Evolutionary conservation across 1,284 basidiomycete species (phyloP), one percentile per base, ranked within the genome.

Genomic region (Sanguinoderma infundibulare): DNA sequence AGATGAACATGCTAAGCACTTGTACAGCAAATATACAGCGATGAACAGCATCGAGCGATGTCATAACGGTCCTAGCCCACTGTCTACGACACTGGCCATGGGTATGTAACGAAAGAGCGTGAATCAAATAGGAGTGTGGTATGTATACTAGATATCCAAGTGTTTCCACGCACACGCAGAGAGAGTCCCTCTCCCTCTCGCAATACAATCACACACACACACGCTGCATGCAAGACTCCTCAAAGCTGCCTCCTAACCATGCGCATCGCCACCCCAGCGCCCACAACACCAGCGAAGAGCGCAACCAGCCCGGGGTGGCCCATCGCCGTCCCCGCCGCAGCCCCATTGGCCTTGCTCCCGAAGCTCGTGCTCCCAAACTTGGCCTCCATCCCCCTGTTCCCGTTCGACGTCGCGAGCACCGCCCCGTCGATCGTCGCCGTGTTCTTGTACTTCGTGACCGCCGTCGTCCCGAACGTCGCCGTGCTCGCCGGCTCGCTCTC

Each of bases 281-380:
- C 42, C 24, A 26, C 42, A 2, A 28, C 42, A 46, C 14, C 42
- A 46, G 24, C 24, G 14, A 46, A 46, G 1, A 46, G 42, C 42
- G 42, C 42, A 15, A 20, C 42, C 6, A 46, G 22, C 14, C 42
- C 42, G 2, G 42, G 42, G 15, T 26, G 17, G 14, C 24, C 14
- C 24, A 6, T 26, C 42, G 14, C 3, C 12, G 56, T 36, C 15
- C 53, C 64, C 4, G 65, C 70, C 20, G 62, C 62, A 28, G 66
- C 73, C 17, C 57, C 51, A n/a, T n/a, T n/a, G n/a, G n/a, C n/a
- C n/a, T n/a, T n/a, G 61, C 76, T 78, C 24, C 81, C 80, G 20
- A 73, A 72, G 68, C 81, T 83, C 53, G 85, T 87, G 59, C 81
- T 82, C 38, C 81, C 81, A 17, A 75, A 52, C 7, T 65, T 55